Base-by-base conservation (phyloP, 139 green algal genomes). In the Zygnema cylindricum region DNA sequence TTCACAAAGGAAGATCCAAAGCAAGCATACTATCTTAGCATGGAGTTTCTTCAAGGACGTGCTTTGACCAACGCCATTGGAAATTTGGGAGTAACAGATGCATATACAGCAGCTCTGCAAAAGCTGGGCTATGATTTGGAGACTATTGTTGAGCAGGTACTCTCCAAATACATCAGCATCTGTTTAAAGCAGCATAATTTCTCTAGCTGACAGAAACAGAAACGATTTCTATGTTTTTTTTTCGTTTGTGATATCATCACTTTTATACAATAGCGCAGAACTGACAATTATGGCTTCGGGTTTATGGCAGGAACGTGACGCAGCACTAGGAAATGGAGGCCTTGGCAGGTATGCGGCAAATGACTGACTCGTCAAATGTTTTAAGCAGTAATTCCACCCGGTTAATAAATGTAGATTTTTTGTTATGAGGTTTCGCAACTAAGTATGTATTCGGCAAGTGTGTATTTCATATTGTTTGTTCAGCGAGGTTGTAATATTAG, bases 21-120 rank as follows among this genome's bases (percentile, higher is more conserved):
- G 95, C 95, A 96, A 82, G 94, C 97, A 42, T 98, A 99, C 94
- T 99, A 99, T 95, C 90, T 99, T 39, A 96, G 92, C 3, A 95
- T 94, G 16, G 97, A 99, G 94, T 99, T 98, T 93, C 94, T 99
- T 41, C 98, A 98, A 96, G 97, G 97, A 84, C 95, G 97, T 87
- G 95, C 95, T 25, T 94, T 99, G 76, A 94, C 94, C 76, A 99
- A 98, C 94, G 95, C 97, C 2, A 90, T 99, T n/a, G 93, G 96
- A 90, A 99, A 99, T 94, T 88, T 99, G 79, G 96, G 95, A 32
- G 92, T 98, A 35, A 93, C 94, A 32, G 94, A 94, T 55, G 83
- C 93, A 22, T 99, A 98, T 90, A 92, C 78, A 43, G 93, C 96
- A 91, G 95, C 94, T 21, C 90, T 98, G n/a, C 35, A 84, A 1